Percentiles rank a stretch among this genome's conserved stretches.
These are phyloP conservation scores for Exophiala spinifera DNA, from an alignment of 2,329 filamentous ascomycete species.

Conservation along the genomic window DNA sequence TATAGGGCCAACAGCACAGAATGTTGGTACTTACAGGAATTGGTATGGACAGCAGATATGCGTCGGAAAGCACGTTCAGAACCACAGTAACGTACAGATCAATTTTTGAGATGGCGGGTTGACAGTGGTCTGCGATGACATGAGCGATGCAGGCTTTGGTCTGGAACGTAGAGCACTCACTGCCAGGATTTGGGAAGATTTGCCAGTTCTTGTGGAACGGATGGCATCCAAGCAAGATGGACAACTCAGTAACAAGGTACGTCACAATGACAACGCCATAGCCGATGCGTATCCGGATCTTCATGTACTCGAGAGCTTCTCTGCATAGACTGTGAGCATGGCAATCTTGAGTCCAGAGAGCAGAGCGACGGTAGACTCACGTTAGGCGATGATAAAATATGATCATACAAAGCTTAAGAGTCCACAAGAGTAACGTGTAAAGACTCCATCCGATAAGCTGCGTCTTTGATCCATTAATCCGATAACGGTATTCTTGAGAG, in stretches of 20 bases:
- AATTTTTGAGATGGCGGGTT: slow-evolving; percentile 50
- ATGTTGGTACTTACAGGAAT: slow-evolving; percentile 45
- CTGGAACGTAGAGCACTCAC: slow-evolving; percentile 36
- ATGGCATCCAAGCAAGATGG: slow-evolving; percentile 52
- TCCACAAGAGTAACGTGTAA: slow-evolving; percentile 53
- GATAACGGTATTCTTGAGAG: slow-evolving; percentile 47
- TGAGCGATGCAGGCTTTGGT: slow-evolving; percentile 1
- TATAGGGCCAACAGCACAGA: neutral
- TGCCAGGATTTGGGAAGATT: slow-evolving; percentile 57
- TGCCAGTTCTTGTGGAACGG: slow-evolving; percentile 58
- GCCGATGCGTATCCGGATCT: slow-evolving; percentile 49
- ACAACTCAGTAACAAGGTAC: slow-evolving; percentile 50
- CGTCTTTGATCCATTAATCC: slow-evolving; percentile 54
- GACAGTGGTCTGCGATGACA: slow-evolving; percentile 41
- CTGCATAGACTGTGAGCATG: slow-evolving; percentile 29
- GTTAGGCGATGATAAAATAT: slow-evolving; percentile 57
- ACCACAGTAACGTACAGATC: slow-evolving; percentile 53
- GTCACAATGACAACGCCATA: slow-evolving; percentile 50
- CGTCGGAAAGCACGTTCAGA: slow-evolving; percentile 55
- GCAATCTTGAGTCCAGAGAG: no score
- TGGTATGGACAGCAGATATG: slow-evolving; percentile 60
- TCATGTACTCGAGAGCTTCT: slow-evolving; percentile 40
- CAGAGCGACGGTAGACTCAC: slow-evolving; percentile 27
- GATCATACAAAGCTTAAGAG: slow-evolving; percentile 55
- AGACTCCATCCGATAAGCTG: slow-evolving; percentile 54